These are phyloP conservation scores for Cylindricascospora bacillispora DNA, from an alignment of 1,139 yeast genomes.

Conservation along the genomic window DNA sequence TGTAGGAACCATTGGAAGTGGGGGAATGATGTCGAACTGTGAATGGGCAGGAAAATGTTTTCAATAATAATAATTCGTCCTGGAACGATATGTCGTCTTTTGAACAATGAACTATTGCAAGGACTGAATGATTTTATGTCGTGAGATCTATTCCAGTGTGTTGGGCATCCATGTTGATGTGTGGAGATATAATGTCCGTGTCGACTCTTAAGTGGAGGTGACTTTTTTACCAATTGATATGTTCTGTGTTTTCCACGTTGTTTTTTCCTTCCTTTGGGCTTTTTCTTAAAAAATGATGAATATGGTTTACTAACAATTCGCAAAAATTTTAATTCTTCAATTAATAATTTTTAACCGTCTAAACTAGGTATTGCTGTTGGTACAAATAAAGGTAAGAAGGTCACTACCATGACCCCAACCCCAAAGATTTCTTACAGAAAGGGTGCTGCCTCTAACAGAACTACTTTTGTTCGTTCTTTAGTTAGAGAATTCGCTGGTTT, in stretches of 20 bases:
- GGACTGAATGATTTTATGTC: no score
- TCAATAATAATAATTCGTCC: neutral
- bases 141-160: no score
- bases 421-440: conserved; percentile 95
- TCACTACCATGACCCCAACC: conserved; percentile 82
- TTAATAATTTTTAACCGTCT: conserved; percentile 1
- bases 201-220: no score
- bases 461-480: conserved; percentile 86
- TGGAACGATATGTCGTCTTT: no score
- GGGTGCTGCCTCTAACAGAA: conserved; percentile 94
- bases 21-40: no score
- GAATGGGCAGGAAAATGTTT: no score
- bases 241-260: no score
- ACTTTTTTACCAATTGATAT: no score
- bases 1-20: neutral
- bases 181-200: no score
- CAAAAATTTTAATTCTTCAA: conserved; percentile 10
- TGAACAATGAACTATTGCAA: no score
- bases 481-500: conserved; percentile 97
- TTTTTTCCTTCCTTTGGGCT: no score
- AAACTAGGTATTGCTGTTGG: conserved; percentile 92
- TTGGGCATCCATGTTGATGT: no score
- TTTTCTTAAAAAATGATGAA: conserved; percentile 3
- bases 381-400: conserved; percentile 98
- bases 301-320: conserved; percentile 20